A percentile compares a stretch with the other conserved stretches of the same genome.
Conservation (phyloP, 73 alveolate species). For the Halteria grandinella region DNA sequence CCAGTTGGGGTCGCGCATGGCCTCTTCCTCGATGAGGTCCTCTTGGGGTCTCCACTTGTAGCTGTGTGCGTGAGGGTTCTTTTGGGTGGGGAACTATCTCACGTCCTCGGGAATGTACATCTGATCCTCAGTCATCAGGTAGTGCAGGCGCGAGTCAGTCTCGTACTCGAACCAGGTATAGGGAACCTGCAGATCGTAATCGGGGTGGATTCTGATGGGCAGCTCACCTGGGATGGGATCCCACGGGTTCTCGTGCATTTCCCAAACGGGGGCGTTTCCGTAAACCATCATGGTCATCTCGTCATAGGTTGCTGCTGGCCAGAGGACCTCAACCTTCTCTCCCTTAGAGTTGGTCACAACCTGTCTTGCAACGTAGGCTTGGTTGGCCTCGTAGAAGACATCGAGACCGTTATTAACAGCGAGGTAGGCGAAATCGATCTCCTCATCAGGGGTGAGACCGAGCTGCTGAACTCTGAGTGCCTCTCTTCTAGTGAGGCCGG, state of each 20-base stretch:
- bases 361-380: conserved; percentile 87
- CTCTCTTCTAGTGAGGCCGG: conserved; percentile 93
- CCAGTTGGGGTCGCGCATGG: conserved; percentile 84
- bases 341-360: conserved; percentile 93
- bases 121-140: conserved; percentile 80
- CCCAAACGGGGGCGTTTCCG: conserved; percentile 86
- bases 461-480: conserved; percentile 77
- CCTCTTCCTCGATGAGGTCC: conserved; percentile 70
- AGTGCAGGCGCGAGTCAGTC: conserved; percentile 54
- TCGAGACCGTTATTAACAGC: conserved; percentile 84
- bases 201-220: conserved; percentile 82
- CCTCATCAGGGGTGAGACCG: conserved; percentile 92
- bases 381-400: conserved; percentile 82
- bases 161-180: conserved; percentile 94
- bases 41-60: conserved; percentile 90
- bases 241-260: conserved; percentile 90
- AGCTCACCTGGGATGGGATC: conserved; percentile 93
- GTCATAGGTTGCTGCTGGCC: conserved; percentile 89
- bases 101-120: conserved; percentile 85
- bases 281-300: conserved; percentile 78
- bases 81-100: conserved; percentile 85
- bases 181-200: conserved; percentile 91
- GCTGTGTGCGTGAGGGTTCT: conserved; percentile 83
- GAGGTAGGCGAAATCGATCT: conserved; percentile 86
- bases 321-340: conserved; percentile 89